Conservation (phyloP, 352 stramenopile genomes). For the Proteromonas lacertae region DNA sequence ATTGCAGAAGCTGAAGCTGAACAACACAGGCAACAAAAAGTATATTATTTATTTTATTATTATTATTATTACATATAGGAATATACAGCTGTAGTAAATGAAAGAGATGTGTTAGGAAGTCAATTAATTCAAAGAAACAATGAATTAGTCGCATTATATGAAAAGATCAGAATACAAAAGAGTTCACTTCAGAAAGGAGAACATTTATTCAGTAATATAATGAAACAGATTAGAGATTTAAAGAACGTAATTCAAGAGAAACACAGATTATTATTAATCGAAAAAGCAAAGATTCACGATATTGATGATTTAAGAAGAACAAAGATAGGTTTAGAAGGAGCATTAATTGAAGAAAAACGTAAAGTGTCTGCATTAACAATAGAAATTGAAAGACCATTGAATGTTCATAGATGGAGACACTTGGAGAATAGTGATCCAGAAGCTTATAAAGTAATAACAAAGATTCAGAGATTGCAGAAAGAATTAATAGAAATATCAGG, state of each 20-base stretch:
- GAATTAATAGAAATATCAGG: slow-evolving; percentile 24
- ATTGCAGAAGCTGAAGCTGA: slow-evolving; percentile 54
- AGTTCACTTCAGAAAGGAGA: not conserved
- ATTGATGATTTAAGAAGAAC: not conserved
- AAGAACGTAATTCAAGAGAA: too few species aligned
- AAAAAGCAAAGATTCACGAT: not conserved
- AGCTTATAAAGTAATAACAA: slow-evolving; percentile 37
- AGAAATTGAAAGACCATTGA: slow-evolving; percentile 46
- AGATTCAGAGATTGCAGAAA: slow-evolving; percentile 39
- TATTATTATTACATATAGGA: slow-evolving; percentile 15
- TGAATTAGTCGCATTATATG: slow-evolving; percentile 39
- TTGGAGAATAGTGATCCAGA: slow-evolving; percentile 45
- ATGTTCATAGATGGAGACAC: slow-evolving; percentile 52
- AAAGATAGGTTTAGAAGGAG: slow-evolving; percentile 20
- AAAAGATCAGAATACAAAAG: slow-evolving; percentile 32
- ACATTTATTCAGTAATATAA: not conserved
- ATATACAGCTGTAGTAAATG: slow-evolving; percentile 29
- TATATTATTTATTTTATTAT: not conserved
- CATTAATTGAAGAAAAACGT: slow-evolving; percentile 30
- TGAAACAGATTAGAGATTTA: too few species aligned
- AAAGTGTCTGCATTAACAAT: slow-evolving; percentile 44
- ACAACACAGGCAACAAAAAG: slow-evolving; percentile 31
- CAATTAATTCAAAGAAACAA: slow-evolving; percentile 43
- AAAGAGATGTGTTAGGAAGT: slow-evolving; percentile 32
- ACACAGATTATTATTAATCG: too few species aligned